Conservation (phyloP, 2,329 filamentous ascomycete genomes). For the Biscogniauxia mediterranea region DNA sequence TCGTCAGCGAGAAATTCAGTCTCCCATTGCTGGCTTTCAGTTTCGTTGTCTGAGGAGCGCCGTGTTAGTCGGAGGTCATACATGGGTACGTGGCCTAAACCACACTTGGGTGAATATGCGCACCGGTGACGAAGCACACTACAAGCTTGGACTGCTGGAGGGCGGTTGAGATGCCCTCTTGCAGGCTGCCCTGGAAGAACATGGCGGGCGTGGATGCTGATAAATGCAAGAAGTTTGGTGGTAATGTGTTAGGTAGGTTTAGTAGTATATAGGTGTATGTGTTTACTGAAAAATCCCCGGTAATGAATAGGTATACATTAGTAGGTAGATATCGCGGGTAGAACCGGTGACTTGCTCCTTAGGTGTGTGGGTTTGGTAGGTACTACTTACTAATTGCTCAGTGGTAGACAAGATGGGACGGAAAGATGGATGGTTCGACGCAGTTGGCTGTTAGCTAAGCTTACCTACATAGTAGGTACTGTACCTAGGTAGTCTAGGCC, state of each 20-base stretch:
- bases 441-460: too few species aligned
- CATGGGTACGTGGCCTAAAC: not conserved
- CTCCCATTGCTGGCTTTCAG: conserved; percentile 73
- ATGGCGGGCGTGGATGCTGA: conserved; percentile 43
- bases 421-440: too few species aligned
- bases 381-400: too few species aligned
- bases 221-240: not conserved
- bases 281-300: too few species aligned
- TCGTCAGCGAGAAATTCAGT: conserved; percentile 61
- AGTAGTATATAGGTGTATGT: not conserved
- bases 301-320: too few species aligned
- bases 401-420: too few species aligned
- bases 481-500: too few species aligned
- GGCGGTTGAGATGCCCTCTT: conserved; percentile 76
- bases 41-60: conserved; percentile 60
- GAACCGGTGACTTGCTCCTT: too few species aligned
- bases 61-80: conserved; percentile 8
- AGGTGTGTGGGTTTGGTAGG: too few species aligned
- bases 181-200: conserved; percentile 79
- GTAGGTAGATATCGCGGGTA: too few species aligned
- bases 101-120: conserved; percentile 16
- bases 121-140: conserved; percentile 80
- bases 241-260: not conserved
- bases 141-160: conserved; percentile 75
- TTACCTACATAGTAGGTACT: too few species aligned